Base-by-base conservation (phyloP, 2,329 filamentous ascomycete genomes). In the Pyrenochaeta sp. region DNA sequence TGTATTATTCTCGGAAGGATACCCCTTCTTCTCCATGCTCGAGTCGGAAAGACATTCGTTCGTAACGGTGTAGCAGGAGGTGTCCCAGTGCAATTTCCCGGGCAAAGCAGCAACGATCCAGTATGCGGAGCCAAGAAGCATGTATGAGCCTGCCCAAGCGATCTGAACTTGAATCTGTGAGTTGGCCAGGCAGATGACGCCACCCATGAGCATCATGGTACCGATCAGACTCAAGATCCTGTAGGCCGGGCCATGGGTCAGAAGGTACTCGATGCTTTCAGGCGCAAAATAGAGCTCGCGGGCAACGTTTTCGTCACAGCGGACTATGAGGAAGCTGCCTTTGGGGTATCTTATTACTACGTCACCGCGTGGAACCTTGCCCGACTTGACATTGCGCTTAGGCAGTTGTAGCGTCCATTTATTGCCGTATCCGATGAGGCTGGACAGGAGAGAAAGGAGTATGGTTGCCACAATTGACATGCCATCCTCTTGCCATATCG, bases 251-350 rank as follows among this genome's bases (percentile, higher is more conserved):
- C 75, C 76, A 54, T 78, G 70, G 30, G 75, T 66, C 24, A 84
- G 65, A 15, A 75, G 62, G 62, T 85, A 85, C 10, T 81, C 68
- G 53, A 84, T 82, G 45, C 79, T 76, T 63, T 84, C 82, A 0
- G 82, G 82, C 3, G 82, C 82, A 59, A 84, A 85, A 65, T 81
- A 84, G 0, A 85, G 72, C 61, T 84, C 82, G 13, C 82, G 75
- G 2, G 83, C 82, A 1, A 84, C 78, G 3, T 81, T 72, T 56
- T 85, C 83, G n/a, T 77, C 67, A 62, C 83, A 85, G 36, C 77
- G 76, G 3, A 85, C 80, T 4, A 85, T 72, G 13, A 84, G 73
- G 58, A 82, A 84, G 59, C 76, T 81, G 36, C 82, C 83, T 56
- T 83, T 83, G 0, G 80, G 80, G 61, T 84, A 84, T 15, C 82